Base-by-base conservation (phyloP, 768 basidiomycete species). In the Psilocybe tampanensis region DNA sequence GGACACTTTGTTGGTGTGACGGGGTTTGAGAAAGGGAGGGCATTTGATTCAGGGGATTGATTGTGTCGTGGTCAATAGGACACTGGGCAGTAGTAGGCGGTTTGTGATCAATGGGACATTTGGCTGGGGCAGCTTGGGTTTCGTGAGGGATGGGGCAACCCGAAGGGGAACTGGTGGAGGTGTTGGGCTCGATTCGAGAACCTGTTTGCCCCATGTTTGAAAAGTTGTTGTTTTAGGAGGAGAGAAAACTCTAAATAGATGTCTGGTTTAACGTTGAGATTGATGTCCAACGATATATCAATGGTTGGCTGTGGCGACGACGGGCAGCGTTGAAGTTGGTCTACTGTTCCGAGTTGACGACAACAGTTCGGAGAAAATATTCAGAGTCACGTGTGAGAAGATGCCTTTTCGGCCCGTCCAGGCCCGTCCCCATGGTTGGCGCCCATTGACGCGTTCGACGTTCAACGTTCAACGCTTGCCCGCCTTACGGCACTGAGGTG, bases 11-110 rank as follows among this genome's bases (percentile, higher is more conserved):
- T 3, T 80, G 71, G 6, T 83, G 79, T 1, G 86, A 76, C 1
- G 83, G 86, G 0, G 77, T 73, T 66, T 95, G 92, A 0, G 89
- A 79, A 29, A 95, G 85, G n/a, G 73, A 64, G 1, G 96, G 96
- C 82, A 98, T 97, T 65, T 95, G 87, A 74, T 97, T 98, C 49
- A 89, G 74, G 13, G 80, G 75, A 55, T 92, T 90, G 52, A 95
- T 69, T 19, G 72, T 63, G 36, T 74, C 72, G 60, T 88, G 84
- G 61, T 86, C 81, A 11, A 90, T 72, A 2, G 89, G 90, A 65
- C 89, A 90, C 67, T 82, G 74, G 0, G 85, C 77, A 33, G 72
- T 71, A 34, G 72, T 70, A 18, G 74, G 58, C 6, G 74, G 45
- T 19, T 70, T 59, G 53, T 82, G 78, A 33, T 76, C 71, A 36